Evolutionary conservation across 805 yeast genomes (phyloP).

Genomic region (Pichia californica): DNA sequence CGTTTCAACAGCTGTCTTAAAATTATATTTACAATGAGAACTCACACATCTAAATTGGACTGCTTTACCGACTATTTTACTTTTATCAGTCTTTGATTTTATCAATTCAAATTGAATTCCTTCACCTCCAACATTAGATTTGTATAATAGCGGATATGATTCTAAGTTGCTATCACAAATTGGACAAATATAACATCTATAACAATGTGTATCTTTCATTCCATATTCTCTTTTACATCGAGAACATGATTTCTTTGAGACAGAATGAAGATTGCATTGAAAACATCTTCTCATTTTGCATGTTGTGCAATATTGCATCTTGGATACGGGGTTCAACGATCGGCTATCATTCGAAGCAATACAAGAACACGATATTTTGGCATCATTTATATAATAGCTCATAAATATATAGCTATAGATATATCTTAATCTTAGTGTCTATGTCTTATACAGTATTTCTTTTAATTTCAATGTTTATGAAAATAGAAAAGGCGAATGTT

Average conservation of each 20-base stretch:
- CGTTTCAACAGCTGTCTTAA: slow-evolving; percentile 31
- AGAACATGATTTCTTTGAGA: not conserved
- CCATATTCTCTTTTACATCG: slow-evolving; percentile 5
- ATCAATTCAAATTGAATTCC: slow-evolving; percentile 2
- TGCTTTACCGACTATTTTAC: slow-evolving; percentile 24
- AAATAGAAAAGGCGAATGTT: too few species aligned
- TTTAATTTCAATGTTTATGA: too few species aligned
- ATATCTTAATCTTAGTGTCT: too few species aligned
- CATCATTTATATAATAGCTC: slow-evolving; percentile 6
- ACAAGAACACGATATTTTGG: slow-evolving; percentile 6
- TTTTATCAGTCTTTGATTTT: not conserved
- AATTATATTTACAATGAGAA: slow-evolving; percentile 32
- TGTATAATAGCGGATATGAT: slow-evolving; percentile 9
- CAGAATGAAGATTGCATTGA: slow-evolving; percentile 20
- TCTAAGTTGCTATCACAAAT: slow-evolving; percentile 19
- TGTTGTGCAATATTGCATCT: slow-evolving; percentile 22
- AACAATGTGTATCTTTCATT: slow-evolving; percentile 16
- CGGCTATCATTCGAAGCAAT: slow-evolving; percentile 14
- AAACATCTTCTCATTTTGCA: slow-evolving; percentile 27
- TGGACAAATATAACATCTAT: slow-evolving; percentile 32
- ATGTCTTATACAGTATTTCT: too few species aligned
- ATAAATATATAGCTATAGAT: too few species aligned
- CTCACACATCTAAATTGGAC: slow-evolving; percentile 34
- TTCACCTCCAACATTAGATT: slow-evolving; percentile 11
- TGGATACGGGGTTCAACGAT: slow-evolving; percentile 12